These are phyloP conservation scores for Blastocystis sp. DNA, from an alignment of 352 stramenopile species.

Conservation along the genomic window DNA sequence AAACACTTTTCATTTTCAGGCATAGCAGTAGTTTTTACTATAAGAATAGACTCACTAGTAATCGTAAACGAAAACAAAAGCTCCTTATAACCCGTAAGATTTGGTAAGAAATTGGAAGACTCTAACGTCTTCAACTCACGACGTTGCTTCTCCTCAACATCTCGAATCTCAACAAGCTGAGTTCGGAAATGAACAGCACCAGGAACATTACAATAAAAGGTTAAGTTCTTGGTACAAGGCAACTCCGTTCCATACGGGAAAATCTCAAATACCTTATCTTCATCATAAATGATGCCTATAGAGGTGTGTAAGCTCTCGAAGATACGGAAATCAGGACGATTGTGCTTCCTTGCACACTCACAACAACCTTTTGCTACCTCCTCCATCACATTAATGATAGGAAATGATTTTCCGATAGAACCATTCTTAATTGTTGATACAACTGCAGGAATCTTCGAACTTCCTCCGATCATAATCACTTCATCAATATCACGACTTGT, in stretches of 20 bases:
- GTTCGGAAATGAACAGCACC: not conserved
- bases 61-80: not conserved
- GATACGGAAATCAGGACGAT: not conserved
- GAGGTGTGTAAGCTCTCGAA: not conserved
- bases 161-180: not conserved
- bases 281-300: not conserved
- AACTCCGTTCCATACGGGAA: not conserved
- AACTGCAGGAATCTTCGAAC: constrained; percentile 92
- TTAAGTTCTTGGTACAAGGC: not conserved
- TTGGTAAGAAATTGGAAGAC: not conserved
- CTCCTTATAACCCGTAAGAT: not conserved
- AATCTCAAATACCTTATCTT: not conserved
- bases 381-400: constrained; percentile 61
- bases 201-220: not conserved
- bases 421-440: constrained; percentile 90
- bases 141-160: not conserved
- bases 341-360: not conserved
- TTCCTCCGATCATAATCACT: constrained; percentile 94
- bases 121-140: not conserved
- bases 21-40: not conserved
- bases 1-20: constrained; percentile 7
- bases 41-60: not conserved
- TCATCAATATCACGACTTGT: constrained; percentile 92
- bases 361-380: not conserved
- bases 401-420: constrained; percentile 92